Conservation (phyloP, 1,284 basidiomycete genomes). For the Grifola frondosa region DNA sequence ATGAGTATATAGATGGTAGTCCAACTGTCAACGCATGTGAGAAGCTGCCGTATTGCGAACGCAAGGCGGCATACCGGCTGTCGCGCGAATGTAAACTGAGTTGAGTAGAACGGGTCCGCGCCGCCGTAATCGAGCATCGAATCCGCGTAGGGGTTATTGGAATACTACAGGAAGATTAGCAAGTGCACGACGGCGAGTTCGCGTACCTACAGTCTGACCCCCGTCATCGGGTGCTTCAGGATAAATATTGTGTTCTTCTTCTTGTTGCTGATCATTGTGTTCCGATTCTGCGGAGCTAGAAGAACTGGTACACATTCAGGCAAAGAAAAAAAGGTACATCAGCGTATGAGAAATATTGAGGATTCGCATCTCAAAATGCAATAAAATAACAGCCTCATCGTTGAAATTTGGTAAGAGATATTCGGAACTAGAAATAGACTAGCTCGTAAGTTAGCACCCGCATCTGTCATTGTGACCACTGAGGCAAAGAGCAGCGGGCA, state of each 20-base stretch:
- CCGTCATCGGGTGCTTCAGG: constrained; percentile 30
- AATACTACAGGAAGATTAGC: constrained; percentile 15
- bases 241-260: no score
- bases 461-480: no score
- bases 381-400: no score
- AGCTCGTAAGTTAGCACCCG: no score
- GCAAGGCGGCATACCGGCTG: constrained; percentile 64
- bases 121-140: constrained; percentile 24
- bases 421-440: no score
- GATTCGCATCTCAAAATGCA: no score
- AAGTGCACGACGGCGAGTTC: no score
- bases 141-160: constrained; percentile 26
- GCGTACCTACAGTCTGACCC: constrained; percentile 15
- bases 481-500: no score
- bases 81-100: constrained; percentile 54
- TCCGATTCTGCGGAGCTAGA: constrained; percentile 24
- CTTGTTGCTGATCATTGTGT: constrained; percentile 42
- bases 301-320: no score
- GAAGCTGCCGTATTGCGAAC: not conserved
- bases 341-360: no score
- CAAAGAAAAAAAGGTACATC: no score
- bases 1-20: constrained; percentile 89
- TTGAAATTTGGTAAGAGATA: no score
- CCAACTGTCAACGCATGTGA: constrained; percentile 51
- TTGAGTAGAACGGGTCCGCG: constrained; percentile 48